A percentile compares a stretch with the other conserved stretches of the same genome.
Evolutionary conservation across 2,329 filamentous ascomycete genomes (phyloP).

Genomic region (Microascus cirrosus): DNA sequence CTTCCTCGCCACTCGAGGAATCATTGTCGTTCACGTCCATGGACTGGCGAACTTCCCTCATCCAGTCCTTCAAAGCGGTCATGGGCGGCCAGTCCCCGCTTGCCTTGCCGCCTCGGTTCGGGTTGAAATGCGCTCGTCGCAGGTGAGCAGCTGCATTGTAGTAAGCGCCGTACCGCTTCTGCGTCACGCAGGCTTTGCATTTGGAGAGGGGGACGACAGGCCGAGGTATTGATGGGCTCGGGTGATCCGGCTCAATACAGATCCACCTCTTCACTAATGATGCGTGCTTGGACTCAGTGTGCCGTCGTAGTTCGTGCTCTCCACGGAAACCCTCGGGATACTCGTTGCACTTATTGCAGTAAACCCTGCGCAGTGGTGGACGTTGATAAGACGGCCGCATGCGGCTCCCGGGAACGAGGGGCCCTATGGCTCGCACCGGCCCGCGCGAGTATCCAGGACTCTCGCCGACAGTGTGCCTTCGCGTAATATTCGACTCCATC

Average conservation of each 20-base stretch:
- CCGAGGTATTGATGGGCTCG: slow-evolving; percentile 23
- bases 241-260: slow-evolving; percentile 37
- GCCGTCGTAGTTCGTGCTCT: slow-evolving; percentile 72
- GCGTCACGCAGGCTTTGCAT: slow-evolving; percentile 44
- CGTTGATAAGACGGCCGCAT: slow-evolving; percentile 35
- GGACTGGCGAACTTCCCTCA: slow-evolving; percentile 45
- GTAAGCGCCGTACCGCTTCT: slow-evolving; percentile 47
- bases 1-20: slow-evolving; percentile 39
- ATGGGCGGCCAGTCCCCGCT: slow-evolving; percentile 49
- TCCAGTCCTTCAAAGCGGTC: slow-evolving; percentile 47
- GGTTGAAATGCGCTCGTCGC: slow-evolving; percentile 45
- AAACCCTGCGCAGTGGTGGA: slow-evolving; percentile 57
- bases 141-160: slow-evolving; percentile 50
- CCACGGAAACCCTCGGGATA: slow-evolving; percentile 82
- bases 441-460: slow-evolving; percentile 27
- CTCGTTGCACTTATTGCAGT: slow-evolving; percentile 68
- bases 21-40: slow-evolving; percentile 32
- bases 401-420: slow-evolving; percentile 27
- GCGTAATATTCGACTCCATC: slow-evolving; percentile 15
- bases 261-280: slow-evolving; percentile 44
- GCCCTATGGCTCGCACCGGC: slow-evolving; percentile 23
- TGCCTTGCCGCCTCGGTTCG: slow-evolving; percentile 42
- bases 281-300: slow-evolving; percentile 48
- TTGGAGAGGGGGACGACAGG: slow-evolving; percentile 40
- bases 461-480: slow-evolving; percentile 35